Base-by-base conservation (phyloP, 345 rosid genomes). In the Streptanthus diversifolius region DNA sequence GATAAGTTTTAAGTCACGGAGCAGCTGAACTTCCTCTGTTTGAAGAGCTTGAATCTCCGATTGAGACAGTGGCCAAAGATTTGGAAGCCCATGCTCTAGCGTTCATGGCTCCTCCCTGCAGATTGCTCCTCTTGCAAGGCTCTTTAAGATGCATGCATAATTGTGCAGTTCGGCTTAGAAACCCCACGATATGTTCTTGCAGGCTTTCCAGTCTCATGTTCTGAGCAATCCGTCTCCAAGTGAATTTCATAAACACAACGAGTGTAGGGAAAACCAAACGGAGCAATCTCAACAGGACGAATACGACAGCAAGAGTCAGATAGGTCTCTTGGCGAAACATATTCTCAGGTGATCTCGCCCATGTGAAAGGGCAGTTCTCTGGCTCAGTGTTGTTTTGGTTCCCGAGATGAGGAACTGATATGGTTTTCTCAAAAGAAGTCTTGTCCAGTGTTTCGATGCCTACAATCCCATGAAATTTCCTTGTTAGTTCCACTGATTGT, bases 311-410 rank as follows among this genome's bases (percentile, higher is more conserved):
- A 72, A 95, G 79, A 36, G 93, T 82, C 49, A 95, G 77, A 71
- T 81, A 95, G 0, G 97, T 95, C 77, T 91, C 97, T 70, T 91
- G 93, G 5, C 78, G 82, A 51, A 95, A 84, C 81, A 90, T 63
- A 63, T 91, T 90, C 85, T 88, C 96, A 1, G 99, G 99, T 44
- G 99, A 91, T 82, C 87, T 91, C 66, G 93, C 96, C 99, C 99
- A 95, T 53, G 91, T 82, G 80, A 89, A 95, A 0, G 96, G 99
- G 70, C 97, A 95, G 81, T 79, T 91, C 62, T 95, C 99, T 29
- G 30, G 86, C 70, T 86, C 95, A 5, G 66, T 14, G 63, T 71
- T 80, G 55, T 72, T 78, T 62, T 79, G 75, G 79, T 85, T 85
- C 74, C 81, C 88, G 12, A 71, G 85, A 75, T 83, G 70, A 24